phyloP scores from a whole-genome alignment of 2,329 filamentous ascomycete species.

The Hypoxylon sp. region DNA sequence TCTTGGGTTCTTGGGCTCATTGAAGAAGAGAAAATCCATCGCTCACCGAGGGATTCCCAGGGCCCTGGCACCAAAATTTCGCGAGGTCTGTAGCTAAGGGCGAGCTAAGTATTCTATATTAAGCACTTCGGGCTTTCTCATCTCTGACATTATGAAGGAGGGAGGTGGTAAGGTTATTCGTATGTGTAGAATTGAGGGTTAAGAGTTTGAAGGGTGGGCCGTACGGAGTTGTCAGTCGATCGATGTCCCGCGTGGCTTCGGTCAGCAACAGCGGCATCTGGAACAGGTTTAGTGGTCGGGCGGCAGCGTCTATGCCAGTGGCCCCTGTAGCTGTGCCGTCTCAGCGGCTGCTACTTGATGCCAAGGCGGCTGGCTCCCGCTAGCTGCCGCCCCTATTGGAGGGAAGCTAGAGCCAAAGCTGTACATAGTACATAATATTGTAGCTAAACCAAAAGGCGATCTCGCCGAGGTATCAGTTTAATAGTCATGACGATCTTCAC shows the following conservation, averaged over 20 bases:
- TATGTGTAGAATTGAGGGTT: too few species aligned
- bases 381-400: too few species aligned
- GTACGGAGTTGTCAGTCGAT: conserved; percentile 26
- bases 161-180: too few species aligned
- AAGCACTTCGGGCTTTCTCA: background rate
- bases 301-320: conserved; percentile 2
- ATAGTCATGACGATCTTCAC: conserved; percentile 4
- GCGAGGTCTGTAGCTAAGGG: background rate
- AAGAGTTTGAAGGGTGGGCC: background rate
- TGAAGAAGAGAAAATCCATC: conserved; percentile 4
- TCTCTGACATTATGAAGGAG: conserved; percentile 6
- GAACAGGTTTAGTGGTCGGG: background rate
- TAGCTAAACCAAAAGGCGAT: background rate
- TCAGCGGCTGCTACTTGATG: background rate
- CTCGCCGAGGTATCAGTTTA: background rate
- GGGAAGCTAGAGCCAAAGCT: too few species aligned
- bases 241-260: conserved; percentile 14
- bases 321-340: background rate
- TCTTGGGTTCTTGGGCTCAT: conserved; percentile 16
- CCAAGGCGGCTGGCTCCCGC: conserved; percentile 34
- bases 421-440: too few species aligned
- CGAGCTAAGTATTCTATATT: background rate
- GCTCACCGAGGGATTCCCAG: conserved; percentile 11
- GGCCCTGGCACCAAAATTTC: conserved; percentile 11
- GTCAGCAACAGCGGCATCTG: conserved; percentile 25